Conservation (phyloP, 306 rosid species). For the Sechiopsis laciniata region DNA sequence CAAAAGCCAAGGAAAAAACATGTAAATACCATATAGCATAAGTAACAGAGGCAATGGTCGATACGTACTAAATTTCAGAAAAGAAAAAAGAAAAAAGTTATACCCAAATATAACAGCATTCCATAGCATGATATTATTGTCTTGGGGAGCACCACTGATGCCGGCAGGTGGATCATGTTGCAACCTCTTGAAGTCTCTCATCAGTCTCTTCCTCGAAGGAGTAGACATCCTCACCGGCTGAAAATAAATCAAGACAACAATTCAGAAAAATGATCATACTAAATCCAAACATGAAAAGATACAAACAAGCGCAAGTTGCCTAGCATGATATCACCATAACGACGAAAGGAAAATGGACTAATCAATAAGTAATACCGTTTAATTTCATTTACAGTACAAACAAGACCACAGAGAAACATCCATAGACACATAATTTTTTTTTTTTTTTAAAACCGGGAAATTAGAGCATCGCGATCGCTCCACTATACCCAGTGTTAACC, state of each 20-base stretch:
- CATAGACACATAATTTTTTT: background rate
- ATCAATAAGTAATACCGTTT: background rate
- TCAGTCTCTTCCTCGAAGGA: slow-evolving; percentile 85
- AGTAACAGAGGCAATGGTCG: background rate
- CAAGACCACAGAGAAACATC: background rate
- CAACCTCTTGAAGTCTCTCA: slow-evolving; percentile 92
- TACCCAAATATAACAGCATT: slow-evolving; percentile 98
- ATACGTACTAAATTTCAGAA: background rate
- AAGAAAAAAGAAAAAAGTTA: background rate
- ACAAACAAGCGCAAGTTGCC: background rate
- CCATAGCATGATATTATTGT: slow-evolving; percentile 94
- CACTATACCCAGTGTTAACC: too few species aligned
- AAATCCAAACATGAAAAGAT: background rate
- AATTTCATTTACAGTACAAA: background rate
- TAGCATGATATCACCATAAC: too few species aligned
- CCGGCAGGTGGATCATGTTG: slow-evolving; percentile 95
- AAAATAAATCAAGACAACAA: slow-evolving; percentile 25
- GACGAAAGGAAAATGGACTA: background rate
- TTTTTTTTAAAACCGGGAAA: too few species aligned
- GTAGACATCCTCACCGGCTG: slow-evolving; percentile 88
- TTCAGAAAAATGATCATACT: background rate
- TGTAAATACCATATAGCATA: slow-evolving; percentile 21
- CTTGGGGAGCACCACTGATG: slow-evolving; percentile 94
- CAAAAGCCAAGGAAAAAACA: slow-evolving; percentile 33
- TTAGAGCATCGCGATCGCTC: too few species aligned